Conservation (phyloP, 495 filamentous ascomycete species). For the Talaromyces proteolyticus region DNA sequence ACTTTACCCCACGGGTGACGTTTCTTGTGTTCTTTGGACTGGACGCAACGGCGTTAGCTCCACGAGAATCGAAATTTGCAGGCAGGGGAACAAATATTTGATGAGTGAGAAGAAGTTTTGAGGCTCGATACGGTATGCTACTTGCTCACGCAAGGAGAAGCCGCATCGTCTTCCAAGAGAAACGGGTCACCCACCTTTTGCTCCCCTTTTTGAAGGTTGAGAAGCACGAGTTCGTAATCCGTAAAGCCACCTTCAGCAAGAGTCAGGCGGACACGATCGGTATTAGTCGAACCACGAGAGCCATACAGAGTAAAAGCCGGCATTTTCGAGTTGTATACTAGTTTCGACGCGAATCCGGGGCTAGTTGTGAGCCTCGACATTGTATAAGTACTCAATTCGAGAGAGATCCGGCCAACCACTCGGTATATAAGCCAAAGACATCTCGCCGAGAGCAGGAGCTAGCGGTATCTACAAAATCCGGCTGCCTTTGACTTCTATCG, state of each 20-base stretch:
- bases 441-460: constrained; percentile 32
- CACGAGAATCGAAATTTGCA: too few species aligned
- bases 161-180: constrained; percentile 9
- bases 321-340: constrained; percentile 25
- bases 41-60: constrained; percentile 15
- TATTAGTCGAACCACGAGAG: constrained; percentile 29
- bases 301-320: constrained; percentile 31
- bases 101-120: constrained; percentile 15
- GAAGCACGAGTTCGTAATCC: constrained; percentile 27
- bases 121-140: too few species aligned
- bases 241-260: constrained; percentile 30
- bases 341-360: constrained; percentile 17
- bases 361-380: constrained; percentile 12
- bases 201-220: constrained; percentile 28
- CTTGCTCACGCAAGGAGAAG: constrained; percentile 15
- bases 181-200: constrained; percentile 22
- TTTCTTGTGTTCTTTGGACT: constrained; percentile 30
- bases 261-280: constrained; percentile 29
- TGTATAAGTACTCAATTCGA: constrained; percentile 16
- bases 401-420: constrained; percentile 14
- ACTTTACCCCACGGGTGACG: constrained; percentile 37
- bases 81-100: constrained; percentile 16
- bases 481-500: constrained; percentile 11
- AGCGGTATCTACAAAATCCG: constrained; percentile 34
- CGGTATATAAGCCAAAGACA: constrained; percentile 16